Evolutionary conservation across 495 filamentous ascomycete genomes (phyloP).

Genomic region (Xylaria sp.): DNA sequence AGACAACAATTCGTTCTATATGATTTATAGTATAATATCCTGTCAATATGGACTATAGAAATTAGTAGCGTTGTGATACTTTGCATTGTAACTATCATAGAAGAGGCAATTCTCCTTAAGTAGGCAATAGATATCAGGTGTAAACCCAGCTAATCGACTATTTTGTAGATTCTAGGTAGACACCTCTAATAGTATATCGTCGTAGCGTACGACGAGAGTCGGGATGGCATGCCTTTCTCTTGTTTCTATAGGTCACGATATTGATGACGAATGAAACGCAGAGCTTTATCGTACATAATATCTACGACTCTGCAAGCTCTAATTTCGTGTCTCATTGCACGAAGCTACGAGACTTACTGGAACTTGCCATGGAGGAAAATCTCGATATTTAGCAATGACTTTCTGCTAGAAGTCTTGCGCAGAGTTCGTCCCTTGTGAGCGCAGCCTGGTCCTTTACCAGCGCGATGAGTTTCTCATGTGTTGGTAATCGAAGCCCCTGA

Average conservation of each 20-base stretch:
- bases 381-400: neutral
- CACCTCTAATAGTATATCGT: neutral
- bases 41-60: neutral
- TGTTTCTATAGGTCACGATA: neutral
- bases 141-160: neutral
- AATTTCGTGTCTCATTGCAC: neutral
- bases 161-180: neutral
- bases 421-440: conserved; percentile 34
- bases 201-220: neutral
- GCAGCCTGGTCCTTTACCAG: conserved; percentile 36
- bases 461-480: conserved; percentile 39
- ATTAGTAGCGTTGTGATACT: neutral
- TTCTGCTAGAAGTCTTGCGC: conserved; percentile 20
- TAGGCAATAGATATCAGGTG: neutral
- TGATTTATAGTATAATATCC: neutral
- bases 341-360: neutral
- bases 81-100: neutral
- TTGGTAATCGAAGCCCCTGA: conserved; percentile 30
- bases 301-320: neutral
- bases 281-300: neutral
- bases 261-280: too few species aligned
- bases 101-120: neutral
- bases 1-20: neutral
- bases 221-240: neutral
- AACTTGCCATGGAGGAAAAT: neutral